Evolutionary conservation across 257 asterid genomes (phyloP).

Genomic region (Solanum tarapatanum): DNA sequence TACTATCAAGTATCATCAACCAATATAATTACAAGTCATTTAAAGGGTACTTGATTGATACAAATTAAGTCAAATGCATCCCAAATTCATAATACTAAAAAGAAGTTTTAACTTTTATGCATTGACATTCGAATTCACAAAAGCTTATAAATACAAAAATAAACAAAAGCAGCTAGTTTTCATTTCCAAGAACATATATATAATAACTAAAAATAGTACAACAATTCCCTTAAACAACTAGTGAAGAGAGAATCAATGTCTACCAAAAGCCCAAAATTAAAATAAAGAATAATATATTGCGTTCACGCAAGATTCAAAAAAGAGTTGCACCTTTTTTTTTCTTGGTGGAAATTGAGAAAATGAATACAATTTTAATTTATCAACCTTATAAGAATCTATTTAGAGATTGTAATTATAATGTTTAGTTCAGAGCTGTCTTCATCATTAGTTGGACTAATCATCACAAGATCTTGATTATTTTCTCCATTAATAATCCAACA

Average conservation of each 20-base stretch:
- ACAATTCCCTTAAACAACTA: neutral
- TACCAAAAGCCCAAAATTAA: neutral
- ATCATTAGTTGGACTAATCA: conserved; percentile 22
- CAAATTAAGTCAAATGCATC: neutral
- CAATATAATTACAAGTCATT: too few species aligned
- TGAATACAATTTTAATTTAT: neutral
- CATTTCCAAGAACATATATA: neutral
- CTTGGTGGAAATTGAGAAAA: neutral
- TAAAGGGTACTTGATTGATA: neutral
- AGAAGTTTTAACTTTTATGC: neutral
- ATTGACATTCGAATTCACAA: neutral
- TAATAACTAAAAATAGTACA: neutral
- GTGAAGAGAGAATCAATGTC: neutral
- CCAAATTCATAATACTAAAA: neutral
- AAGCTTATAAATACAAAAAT: neutral
- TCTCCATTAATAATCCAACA: conserved; percentile 42
- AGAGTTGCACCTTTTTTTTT: neutral
- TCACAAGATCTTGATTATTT: conserved; percentile 35
- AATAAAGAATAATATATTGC: neutral
- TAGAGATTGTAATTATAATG: conserved; percentile 14
- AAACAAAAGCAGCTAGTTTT: neutral
- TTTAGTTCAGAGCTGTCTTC: conserved; percentile 6
- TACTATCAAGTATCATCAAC: too few species aligned
- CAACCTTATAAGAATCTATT: neutral
- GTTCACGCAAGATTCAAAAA: neutral